Evolutionary conservation across 768 basidiomycete species (phyloP), one percentile per base, ranked within the genome.

Genomic region (Albatrellus ellisii): DNA sequence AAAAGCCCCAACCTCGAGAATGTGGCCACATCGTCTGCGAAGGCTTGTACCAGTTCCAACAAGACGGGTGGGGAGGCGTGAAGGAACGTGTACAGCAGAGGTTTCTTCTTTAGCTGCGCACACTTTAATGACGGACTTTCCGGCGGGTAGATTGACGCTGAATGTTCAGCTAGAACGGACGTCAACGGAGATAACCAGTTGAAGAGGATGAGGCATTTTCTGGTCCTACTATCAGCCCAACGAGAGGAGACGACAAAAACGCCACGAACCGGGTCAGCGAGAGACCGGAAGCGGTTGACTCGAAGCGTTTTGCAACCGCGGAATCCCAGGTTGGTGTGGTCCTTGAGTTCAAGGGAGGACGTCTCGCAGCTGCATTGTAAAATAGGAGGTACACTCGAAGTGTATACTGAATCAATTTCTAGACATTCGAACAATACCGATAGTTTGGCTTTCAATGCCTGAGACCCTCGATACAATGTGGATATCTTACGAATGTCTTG

Each of bases 351-450:
- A 80, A 57, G 3, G 79, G 50, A 26, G 65, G 57, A 42, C 60
- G 70, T 22, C 61, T 52, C 6, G 67, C 63, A 29, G 77, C 36
- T 3, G 72, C 66, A 39, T 62, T 60, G 55, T 90, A 86, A 56
- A 85, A 74, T 25, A 82, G 56, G 26, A 89, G 66, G 57, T 78
- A 84, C 39, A 87, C 61, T 36, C 75, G 74, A 47, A 90, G 73
- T 18, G 80, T 71, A 57, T 89, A 90, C 65, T 90, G 87, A 43
- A 90, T 75, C 42, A 88, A 53, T 87, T 90, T 90, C 86, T 89
- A 49, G 37, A 29, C 39, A 47, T 25, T 22, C 12, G 25, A 10
- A 25, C 14, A 15, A 31, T 31, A 34, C 34, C 25, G 36, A 26
- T 14, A 33, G 36, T 42, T 39, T 28, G 34, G 27, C 21, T 20